Conservation (phyloP, 2,329 filamentous ascomycete genomes). For the Hymenoscyphus scutula region DNA sequence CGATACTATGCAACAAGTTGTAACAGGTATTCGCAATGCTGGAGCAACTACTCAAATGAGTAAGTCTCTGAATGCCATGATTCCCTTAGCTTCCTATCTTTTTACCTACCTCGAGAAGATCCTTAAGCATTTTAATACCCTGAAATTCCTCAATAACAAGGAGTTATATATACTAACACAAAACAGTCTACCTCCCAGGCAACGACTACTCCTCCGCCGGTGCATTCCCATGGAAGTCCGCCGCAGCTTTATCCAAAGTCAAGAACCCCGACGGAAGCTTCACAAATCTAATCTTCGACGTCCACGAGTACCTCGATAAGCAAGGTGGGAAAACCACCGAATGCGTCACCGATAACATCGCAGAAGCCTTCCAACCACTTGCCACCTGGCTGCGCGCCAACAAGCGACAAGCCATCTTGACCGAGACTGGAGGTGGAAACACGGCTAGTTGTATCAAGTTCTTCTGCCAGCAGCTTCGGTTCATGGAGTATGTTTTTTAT, state of each 20-base stretch:
- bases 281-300: constrained; percentile 54
- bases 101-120: too few relatives aligned
- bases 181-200: constrained; percentile 57
- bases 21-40: constrained; percentile 62
- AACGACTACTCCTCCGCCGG: constrained; percentile 55
- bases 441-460: constrained; percentile 35
- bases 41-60: constrained; percentile 60
- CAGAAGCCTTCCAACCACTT: constrained; percentile 45
- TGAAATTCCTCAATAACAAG: too few relatives aligned
- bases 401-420: constrained; percentile 49
- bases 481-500: constrained; percentile 33
- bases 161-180: background rate
- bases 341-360: constrained; percentile 54
- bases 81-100: too few relatives aligned
- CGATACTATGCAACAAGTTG: constrained; percentile 58
- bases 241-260: constrained; percentile 49
- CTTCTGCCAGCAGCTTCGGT: constrained; percentile 37
- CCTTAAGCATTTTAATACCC: too few relatives aligned
- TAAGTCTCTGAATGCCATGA: background rate
- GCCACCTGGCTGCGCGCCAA: constrained; percentile 47
- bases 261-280: constrained; percentile 59
- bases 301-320: constrained; percentile 62
- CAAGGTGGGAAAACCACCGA: constrained; percentile 51
- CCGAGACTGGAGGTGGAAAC: constrained; percentile 49
- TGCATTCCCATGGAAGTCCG: constrained; percentile 48